Evolutionary conservation across 352 stramenopile species (phyloP).

Genomic region (Phytophthora fragariaefolia): DNA sequence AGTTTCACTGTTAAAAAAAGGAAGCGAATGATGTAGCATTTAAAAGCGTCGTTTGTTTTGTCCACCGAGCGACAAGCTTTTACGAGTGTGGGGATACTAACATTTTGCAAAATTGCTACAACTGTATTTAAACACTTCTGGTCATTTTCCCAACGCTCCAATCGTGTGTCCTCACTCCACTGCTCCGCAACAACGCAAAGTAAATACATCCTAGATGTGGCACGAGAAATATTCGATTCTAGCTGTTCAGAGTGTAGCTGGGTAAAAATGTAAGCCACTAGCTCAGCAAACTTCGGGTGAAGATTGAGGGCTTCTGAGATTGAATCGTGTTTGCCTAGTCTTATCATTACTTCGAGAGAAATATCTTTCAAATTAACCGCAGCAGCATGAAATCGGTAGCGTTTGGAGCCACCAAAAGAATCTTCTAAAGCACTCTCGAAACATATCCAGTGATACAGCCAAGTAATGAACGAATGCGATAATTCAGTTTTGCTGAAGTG

Average conservation of each 20-base stretch:
- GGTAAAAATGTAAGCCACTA: constrained; percentile 17
- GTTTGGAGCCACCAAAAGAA: constrained; percentile 5
- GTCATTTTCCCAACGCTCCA: not conserved
- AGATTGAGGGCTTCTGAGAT: constrained; percentile 5
- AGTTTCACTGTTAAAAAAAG: not conserved
- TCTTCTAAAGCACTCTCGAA: constrained; percentile 15
- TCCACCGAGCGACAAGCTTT: constrained; percentile 8
- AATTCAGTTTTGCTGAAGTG: not conserved
- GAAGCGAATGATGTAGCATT: constrained; percentile 13
- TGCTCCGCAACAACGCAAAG: constrained; percentile 25
- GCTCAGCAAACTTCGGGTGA: constrained; percentile 11
- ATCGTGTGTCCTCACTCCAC: constrained; percentile 2
- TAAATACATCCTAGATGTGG: constrained; percentile 14
- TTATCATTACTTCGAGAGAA: not conserved
- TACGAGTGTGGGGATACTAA: constrained; percentile 4
- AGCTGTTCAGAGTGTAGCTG: not conserved
- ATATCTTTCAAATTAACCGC: constrained; percentile 3
- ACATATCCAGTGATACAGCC: constrained; percentile 19
- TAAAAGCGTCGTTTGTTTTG: not conserved
- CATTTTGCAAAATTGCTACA: not conserved
- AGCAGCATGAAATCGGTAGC: not conserved
- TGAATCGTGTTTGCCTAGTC: constrained; percentile 9
- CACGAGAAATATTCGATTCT: not conserved
- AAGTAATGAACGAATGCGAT: constrained; percentile 6
- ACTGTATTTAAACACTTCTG: not conserved